These are phyloP conservation scores for Scleromitrula shiraiana DNA, from an alignment of 2,329 filamentous ascomycete species.

Conservation along the genomic window DNA sequence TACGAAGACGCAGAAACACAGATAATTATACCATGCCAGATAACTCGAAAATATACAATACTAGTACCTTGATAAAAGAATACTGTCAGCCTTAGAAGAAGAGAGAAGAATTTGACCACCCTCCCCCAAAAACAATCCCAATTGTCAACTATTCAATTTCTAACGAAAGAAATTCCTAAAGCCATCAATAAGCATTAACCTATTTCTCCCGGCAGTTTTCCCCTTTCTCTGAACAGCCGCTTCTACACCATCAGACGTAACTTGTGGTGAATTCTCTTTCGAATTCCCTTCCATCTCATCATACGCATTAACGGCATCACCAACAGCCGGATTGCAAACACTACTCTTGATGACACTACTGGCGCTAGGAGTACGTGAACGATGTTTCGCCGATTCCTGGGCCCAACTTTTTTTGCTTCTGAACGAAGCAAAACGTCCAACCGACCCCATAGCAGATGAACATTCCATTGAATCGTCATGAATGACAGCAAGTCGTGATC, in stretches of 20 bases:
- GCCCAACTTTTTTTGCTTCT: constrained; percentile 24
- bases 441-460: constrained; percentile 14
- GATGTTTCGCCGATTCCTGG: constrained; percentile 21
- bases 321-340: constrained; percentile 23
- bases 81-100: too few relatives aligned
- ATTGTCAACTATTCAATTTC: too few relatives aligned
- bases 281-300: neutral
- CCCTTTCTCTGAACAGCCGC: constrained; percentile 21
- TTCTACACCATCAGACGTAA: constrained; percentile 12
- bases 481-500: constrained; percentile 23
- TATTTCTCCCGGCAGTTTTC: constrained; percentile 18
- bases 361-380: constrained; percentile 7
- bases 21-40: too few relatives aligned
- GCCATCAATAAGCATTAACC: constrained; percentile 20
- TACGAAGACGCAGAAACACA: too few relatives aligned
- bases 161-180: constrained; percentile 27
- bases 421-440: constrained; percentile 20
- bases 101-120: too few relatives aligned
- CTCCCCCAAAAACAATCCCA: too few relatives aligned
- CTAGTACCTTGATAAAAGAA: too few relatives aligned
- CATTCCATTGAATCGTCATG: constrained; percentile 22
- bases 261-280: constrained; percentile 2
- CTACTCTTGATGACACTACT: constrained; percentile 20
- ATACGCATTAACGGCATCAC: constrained; percentile 14
- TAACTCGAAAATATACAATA: too few relatives aligned